Evolutionary conservation across 306 rosid genomes (phyloP).

Genomic region (Cicer judaicum): DNA sequence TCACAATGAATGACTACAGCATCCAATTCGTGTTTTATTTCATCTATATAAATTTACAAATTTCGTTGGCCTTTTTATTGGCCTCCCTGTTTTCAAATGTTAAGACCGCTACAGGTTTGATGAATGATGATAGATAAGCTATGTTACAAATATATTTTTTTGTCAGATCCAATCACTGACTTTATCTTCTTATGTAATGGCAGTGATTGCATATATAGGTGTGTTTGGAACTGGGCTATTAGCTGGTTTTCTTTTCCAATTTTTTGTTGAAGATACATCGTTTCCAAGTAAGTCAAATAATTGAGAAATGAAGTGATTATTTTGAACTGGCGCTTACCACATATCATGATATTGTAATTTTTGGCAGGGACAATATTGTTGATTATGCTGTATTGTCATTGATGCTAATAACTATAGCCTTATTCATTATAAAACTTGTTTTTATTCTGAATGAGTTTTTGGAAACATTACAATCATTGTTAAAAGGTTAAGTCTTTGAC

Average conservation of each 20-base stretch:
- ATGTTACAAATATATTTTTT: slow-evolving; percentile 16
- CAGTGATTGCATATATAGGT: slow-evolving; percentile 77
- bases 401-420: neutral
- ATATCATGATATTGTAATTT: neutral
- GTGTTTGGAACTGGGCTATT: slow-evolving; percentile 90
- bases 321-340: neutral
- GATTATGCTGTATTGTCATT: neutral
- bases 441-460: too few relatives aligned
- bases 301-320: neutral
- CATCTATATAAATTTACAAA: slow-evolving; percentile 88
- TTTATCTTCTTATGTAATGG: slow-evolving; percentile 2
- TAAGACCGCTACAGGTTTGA: slow-evolving; percentile 90
- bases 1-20: slow-evolving; percentile 84
- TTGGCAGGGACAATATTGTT: neutral
- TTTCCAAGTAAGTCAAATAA: slow-evolving; percentile 75
- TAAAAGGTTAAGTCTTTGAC: neutral
- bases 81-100: slow-evolving; percentile 73
- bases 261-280: slow-evolving; percentile 68
- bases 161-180: slow-evolving; percentile 39
- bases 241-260: slow-evolving; percentile 78
- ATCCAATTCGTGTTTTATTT: slow-evolving; percentile 79
- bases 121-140: slow-evolving; percentile 37
- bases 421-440: too few relatives aligned
- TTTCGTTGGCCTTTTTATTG: slow-evolving; percentile 70
- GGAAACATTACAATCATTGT: too few relatives aligned